Conservation (phyloP, 371 early-diverging fungal genomes). For the Mucor circinelloides region DNA sequence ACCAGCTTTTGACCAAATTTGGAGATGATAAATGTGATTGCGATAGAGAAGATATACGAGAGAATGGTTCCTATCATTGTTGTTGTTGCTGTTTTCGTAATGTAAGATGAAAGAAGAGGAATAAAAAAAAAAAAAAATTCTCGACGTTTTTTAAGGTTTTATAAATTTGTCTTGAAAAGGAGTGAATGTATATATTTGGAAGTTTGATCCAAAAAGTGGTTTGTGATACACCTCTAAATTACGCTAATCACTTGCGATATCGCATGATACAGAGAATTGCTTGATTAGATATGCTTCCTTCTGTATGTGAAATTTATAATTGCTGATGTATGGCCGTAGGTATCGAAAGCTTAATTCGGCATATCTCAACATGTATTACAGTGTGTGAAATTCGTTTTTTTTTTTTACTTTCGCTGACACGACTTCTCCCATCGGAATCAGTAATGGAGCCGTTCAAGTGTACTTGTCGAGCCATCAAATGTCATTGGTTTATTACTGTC, state of each 20-base stretch:
- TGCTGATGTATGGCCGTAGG: background rate
- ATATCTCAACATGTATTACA: background rate
- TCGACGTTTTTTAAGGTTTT: background rate
- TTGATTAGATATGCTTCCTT: background rate
- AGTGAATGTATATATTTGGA: conserved; percentile 11
- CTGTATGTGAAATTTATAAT: background rate
- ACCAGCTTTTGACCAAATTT: conserved; percentile 16
- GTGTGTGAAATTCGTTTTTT: too few relatives aligned
- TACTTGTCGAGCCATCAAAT: too few relatives aligned
- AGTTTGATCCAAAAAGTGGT: conserved; percentile 12
- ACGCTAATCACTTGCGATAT: background rate
- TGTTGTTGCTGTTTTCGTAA: background rate
- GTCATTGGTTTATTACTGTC: too few relatives aligned
- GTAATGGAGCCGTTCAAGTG: background rate
- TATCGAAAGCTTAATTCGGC: background rate
- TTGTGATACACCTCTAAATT: background rate
- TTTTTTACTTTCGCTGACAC: too few relatives aligned
- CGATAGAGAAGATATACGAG: conserved; percentile 14
- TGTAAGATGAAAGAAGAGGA: background rate
- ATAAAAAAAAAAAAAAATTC: background rate
- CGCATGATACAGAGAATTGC: background rate
- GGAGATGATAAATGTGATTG: conserved; percentile 7
- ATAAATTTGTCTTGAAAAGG: conserved; percentile 8
- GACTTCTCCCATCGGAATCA: too few relatives aligned
- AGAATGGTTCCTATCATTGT: conserved; percentile 2